A percentile compares a stretch with the other conserved stretches of the same genome.
Evolutionary conservation across 805 yeast genomes (phyloP).

Genomic region (Ogataea glucozyma): DNA sequence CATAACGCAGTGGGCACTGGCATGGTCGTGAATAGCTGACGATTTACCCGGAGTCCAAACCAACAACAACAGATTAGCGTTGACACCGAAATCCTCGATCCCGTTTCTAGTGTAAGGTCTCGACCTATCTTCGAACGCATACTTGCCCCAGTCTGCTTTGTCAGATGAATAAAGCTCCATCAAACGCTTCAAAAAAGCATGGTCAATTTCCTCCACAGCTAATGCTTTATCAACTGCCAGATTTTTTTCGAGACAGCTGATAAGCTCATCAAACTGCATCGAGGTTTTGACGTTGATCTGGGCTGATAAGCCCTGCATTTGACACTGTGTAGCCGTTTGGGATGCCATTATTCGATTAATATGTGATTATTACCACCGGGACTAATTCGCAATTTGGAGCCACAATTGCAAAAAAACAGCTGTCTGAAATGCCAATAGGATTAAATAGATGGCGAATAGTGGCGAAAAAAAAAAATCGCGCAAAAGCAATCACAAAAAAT

Average conservation of each 20-base stretch:
- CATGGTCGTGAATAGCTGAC: constrained; percentile 72
- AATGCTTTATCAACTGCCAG: constrained; percentile 36
- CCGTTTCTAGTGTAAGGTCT: constrained; percentile 69
- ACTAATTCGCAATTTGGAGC: constrained; percentile 5
- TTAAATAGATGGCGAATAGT: background rate
- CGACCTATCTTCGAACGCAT: constrained; percentile 53
- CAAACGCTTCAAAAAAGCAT: constrained; percentile 42
- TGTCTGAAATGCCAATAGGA: background rate
- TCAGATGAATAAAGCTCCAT: constrained; percentile 51
- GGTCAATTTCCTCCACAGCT: constrained; percentile 51
- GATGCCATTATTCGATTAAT: constrained; percentile 2
- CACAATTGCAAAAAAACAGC: constrained; percentile 7
- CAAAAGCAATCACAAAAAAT: background rate
- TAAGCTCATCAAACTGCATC: constrained; percentile 32
- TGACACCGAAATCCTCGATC: constrained; percentile 65
- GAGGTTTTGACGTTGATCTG: constrained; percentile 1
- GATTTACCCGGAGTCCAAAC: constrained; percentile 72
- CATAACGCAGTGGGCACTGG: constrained; percentile 75
- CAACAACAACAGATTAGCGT: constrained; percentile 64
- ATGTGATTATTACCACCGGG: background rate
- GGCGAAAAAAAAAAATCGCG: constrained; percentile 3
- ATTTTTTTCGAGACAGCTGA: constrained; percentile 34
- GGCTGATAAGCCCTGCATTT: constrained; percentile 5
- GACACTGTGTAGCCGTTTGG: constrained; percentile 1
- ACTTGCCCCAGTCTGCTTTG: constrained; percentile 57